Base-by-base conservation (phyloP, 2,329 filamentous ascomycete genomes). In the Didymella pomorum region DNA sequence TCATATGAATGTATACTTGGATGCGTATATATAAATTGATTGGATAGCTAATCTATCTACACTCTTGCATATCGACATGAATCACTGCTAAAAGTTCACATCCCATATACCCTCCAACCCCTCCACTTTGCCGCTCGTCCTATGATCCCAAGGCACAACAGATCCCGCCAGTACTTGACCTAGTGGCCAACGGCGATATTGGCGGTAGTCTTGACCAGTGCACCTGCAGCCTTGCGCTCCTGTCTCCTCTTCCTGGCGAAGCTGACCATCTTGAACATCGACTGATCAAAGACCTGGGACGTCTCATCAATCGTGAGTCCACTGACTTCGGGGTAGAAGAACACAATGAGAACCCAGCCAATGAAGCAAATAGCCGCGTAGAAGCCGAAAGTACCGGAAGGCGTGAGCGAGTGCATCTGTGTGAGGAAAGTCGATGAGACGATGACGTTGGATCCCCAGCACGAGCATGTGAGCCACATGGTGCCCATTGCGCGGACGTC, bases 221-320 rank as follows among this genome's bases (percentile, higher is more conserved):
- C 42, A 16, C 56, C 56, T 21, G 60, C 60, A 7, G 52, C 58
- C 54, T 71, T 73, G 16, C 66, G 63, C 56, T 77, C 70, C 56
- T 76, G 78, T 62, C 79, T 79, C 44, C 81, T 66, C 57, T 75
- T 62, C 52, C 76, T 70, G 0, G 80, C 79, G 41, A 77, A 71
- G 26, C 31, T 42, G n/a, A 57, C 54, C 47, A 57, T 52, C 31
- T 52, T 57, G 54, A 76, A 70, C 1, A 82, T 77, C 0, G 80
- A 80, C 44, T 82, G 75, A 42, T 77, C 67, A 63, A 85, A 85
- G 6, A 84, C 76, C 48, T 82, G 79, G 29, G 80, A 74, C n/a
- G 85, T 79, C 45, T 82, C 81, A 63, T 85, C 84, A 4, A 85
- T 73, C 16, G 82, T 80, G 77, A 85, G 81, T 10, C 82, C 82